A percentile compares a stretch with the other conserved stretches of the same genome.
phyloP scores from a whole-genome alignment of 2,329 filamentous ascomycete genomes.

The Sarocladium kiliense region DNA sequence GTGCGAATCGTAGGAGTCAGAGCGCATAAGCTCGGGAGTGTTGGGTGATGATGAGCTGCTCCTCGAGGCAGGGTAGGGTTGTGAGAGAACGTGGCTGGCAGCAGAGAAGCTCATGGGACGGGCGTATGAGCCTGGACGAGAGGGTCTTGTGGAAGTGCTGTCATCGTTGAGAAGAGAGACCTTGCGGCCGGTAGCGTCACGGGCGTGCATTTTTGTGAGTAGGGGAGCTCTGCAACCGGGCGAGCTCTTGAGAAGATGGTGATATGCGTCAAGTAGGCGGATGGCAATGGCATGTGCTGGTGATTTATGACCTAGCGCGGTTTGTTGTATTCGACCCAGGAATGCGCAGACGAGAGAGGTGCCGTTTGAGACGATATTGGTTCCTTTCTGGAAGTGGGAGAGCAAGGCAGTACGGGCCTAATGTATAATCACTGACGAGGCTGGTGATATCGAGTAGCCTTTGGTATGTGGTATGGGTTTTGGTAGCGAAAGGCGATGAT shows the following conservation, averaged over 20 bases:
- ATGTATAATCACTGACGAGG: too few relatives aligned
- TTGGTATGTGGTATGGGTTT: not conserved
- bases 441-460: not conserved
- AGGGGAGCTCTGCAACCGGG: not conserved
- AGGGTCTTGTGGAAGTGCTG: not conserved
- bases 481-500: not conserved
- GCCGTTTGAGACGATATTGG: not conserved
- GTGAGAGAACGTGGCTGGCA: constrained; percentile 26
- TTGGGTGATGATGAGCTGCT: constrained; percentile 41
- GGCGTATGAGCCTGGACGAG: constrained; percentile 5
- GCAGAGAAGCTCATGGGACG: constrained; percentile 27
- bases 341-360: not conserved
- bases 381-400: not conserved
- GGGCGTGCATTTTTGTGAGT: constrained; percentile 41
- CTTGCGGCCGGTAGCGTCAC: constrained; percentile 51
- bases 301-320: not conserved
- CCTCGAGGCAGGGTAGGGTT: constrained; percentile 28
- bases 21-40: constrained; percentile 54
- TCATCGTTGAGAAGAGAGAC: constrained; percentile 59
- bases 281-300: not conserved
- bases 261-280: not conserved
- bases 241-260: not conserved
- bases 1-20: constrained; percentile 58
- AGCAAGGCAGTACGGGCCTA: too few relatives aligned
- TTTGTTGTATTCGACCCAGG: not conserved